A percentile compares a stretch with the other conserved stretches of the same genome.
phyloP scores from a whole-genome alignment of 192 early-diverging fungal species.

The Dispira simplex region DNA sequence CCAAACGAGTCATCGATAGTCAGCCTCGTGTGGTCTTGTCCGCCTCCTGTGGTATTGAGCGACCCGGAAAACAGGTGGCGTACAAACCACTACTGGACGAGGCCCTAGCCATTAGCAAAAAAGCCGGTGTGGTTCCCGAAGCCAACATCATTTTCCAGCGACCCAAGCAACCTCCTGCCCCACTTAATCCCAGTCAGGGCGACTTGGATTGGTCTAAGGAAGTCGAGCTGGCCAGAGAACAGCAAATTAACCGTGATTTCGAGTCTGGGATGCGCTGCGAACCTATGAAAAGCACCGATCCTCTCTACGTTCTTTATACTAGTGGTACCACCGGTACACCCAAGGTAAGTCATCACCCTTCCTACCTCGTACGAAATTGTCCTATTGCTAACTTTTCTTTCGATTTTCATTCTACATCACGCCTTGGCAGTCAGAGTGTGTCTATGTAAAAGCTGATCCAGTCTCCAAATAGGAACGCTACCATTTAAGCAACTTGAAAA shows the following conservation, averaged over 20 bases:
- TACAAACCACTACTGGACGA: constrained; percentile 67
- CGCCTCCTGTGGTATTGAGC: constrained; percentile 69
- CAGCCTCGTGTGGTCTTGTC: constrained; percentile 58
- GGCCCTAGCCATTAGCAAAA: constrained; percentile 31
- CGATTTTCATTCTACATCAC: no score
- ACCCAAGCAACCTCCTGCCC: constrained; percentile 26
- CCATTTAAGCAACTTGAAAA: no score
- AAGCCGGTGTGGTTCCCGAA: constrained; percentile 28
- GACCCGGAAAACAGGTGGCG: constrained; percentile 39
- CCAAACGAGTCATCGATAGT: constrained; percentile 72
- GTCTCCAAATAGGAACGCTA: no score
- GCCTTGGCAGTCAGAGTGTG: no score
- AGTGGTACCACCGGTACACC: constrained; percentile 64
- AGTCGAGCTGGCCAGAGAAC: constrained; percentile 22
- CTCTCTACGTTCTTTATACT: constrained; percentile 73
- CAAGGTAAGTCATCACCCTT: constrained; percentile 40
- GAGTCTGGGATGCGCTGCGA: constrained; percentile 22
- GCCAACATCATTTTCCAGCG: constrained; percentile 47
- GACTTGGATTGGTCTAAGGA: constrained; percentile 37
- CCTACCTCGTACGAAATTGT: no score
- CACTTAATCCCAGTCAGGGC: constrained; percentile 32
- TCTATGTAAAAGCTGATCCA: no score
- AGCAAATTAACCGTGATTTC: neutral
- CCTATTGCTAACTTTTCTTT: no score
- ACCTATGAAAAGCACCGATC: constrained; percentile 43